A percentile compares a stretch with the other conserved stretches of the same genome.
Conservation (phyloP, 306 rosid genomes). For the Styphnolobium japonicum region DNA sequence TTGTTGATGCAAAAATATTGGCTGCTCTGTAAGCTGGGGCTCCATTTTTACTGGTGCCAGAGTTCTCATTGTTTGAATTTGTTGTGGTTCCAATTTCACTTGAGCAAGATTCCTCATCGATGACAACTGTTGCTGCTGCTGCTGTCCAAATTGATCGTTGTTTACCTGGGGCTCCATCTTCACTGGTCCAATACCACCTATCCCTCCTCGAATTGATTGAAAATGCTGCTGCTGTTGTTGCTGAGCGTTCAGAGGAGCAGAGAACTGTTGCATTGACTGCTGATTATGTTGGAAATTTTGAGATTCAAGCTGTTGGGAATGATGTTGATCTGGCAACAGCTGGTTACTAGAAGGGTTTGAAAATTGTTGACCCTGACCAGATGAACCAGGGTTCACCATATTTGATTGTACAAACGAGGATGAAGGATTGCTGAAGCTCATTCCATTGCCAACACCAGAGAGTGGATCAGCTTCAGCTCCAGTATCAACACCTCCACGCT, state of each 20-base stretch:
- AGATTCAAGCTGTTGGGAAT: conserved; percentile 71
- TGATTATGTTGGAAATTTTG: conserved; percentile 78
- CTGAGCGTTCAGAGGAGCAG: conserved; percentile 53
- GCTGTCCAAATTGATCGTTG: conserved; percentile 78
- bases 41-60: conserved; percentile 70
- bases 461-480: conserved; percentile 77
- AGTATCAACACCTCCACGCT: conserved; percentile 63
- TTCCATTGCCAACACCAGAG: conserved; percentile 70
- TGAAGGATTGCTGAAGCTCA: conserved; percentile 57
- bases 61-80: conserved; percentile 59
- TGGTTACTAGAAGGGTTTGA: conserved; percentile 66
- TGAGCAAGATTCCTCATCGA: conserved; percentile 58
- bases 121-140: conserved; percentile 67
- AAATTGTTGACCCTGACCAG: conserved; percentile 80
- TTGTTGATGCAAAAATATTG: conserved; percentile 66
- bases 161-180: conserved; percentile 78
- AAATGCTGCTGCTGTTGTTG: conserved; percentile 81
- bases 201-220: conserved; percentile 69
- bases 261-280: conserved; percentile 77
- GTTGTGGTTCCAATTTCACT: conserved; percentile 82
- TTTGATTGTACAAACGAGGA: conserved; percentile 62
- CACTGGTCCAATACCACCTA: conserved; percentile 64
- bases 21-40: conserved; percentile 72
- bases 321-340: conserved; percentile 74
- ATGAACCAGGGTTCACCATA: conserved; percentile 65